A percentile compares a stretch with the other conserved stretches of the same genome.
These are phyloP conservation scores for Conringia planisiliqua DNA, from an alignment of 345 rosid species.

Conservation along the genomic window DNA sequence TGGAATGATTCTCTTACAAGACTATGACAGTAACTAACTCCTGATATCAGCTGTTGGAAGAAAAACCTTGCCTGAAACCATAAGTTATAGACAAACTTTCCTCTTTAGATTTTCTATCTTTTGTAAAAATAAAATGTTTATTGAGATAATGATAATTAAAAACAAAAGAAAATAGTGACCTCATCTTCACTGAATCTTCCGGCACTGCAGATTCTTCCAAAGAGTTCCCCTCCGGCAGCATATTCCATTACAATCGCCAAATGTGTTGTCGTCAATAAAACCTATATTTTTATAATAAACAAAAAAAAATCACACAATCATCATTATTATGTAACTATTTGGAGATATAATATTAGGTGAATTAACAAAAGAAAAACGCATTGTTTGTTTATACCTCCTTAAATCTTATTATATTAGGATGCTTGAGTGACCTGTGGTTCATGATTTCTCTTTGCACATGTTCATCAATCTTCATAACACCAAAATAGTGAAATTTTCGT, in stretches of 20 bases:
- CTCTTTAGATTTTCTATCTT: not conserved
- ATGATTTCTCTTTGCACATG: constrained; percentile 72
- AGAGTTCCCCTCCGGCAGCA: constrained; percentile 76
- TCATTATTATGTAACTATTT: not conserved
- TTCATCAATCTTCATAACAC: constrained; percentile 73
- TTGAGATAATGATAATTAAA: not conserved
- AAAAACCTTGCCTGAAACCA: constrained; percentile 62
- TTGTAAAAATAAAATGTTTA: not conserved
- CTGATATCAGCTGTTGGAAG: constrained; percentile 77
- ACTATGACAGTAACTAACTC: constrained; percentile 69
- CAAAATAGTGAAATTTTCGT: no score
- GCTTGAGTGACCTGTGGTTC: constrained; percentile 71
- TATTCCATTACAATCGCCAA: constrained; percentile 75
- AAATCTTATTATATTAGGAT: constrained; percentile 66
- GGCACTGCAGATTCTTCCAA: constrained; percentile 57
- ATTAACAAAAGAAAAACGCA: not conserved
- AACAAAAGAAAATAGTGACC: constrained; percentile 33
- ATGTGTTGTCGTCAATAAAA: constrained; percentile 58
- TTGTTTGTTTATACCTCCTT: constrained; percentile 46
- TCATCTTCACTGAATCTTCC: constrained; percentile 71
- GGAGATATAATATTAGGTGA: not conserved
- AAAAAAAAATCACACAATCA: not conserved
- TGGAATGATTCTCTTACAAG: constrained; percentile 44
- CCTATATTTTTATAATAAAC: constrained; percentile 26
- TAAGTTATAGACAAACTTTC: not conserved